Evolutionary conservation across 1,284 basidiomycete genomes (phyloP).

Genomic region (Rhodotorula sp.): DNA sequence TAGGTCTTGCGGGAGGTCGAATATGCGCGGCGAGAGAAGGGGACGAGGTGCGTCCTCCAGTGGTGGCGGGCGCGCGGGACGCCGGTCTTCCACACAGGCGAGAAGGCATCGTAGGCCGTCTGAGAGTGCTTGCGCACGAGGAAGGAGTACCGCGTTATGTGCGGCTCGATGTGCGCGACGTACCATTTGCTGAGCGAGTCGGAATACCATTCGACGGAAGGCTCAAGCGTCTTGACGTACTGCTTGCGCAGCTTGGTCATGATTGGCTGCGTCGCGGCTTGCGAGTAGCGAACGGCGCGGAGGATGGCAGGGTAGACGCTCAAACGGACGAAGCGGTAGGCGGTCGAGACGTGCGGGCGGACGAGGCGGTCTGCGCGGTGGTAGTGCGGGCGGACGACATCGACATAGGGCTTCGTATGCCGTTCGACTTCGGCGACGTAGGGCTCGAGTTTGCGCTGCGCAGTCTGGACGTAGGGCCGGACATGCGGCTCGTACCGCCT

Average conservation of each 20-base stretch:
- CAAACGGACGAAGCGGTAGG: neutral
- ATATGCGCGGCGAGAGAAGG: slow-evolving; percentile 26
- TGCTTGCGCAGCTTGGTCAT: slow-evolving; percentile 13
- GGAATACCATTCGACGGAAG: slow-evolving; percentile 38
- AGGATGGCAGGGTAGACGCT: neutral
- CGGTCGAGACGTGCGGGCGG: slow-evolving; percentile 10
- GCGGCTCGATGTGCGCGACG: slow-evolving; percentile 31
- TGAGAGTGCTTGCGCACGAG: neutral
- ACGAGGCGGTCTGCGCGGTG: slow-evolving; percentile 18
- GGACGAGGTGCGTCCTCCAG: slow-evolving; percentile 25
- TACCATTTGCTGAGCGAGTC: slow-evolving; percentile 28
- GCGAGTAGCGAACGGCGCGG: slow-evolving; percentile 18
- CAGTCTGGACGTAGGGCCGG: slow-evolving; percentile 29
- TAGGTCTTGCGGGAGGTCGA: slow-evolving; percentile 31
- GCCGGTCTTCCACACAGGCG: slow-evolving; percentile 22
- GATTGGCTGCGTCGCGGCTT: slow-evolving; percentile 22
- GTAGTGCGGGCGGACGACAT: slow-evolving; percentile 30
- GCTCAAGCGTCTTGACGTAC: slow-evolving; percentile 35
- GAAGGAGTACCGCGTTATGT: neutral
- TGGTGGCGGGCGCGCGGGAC: slow-evolving; percentile 36
- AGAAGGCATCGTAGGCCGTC: slow-evolving; percentile 6
- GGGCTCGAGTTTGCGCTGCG: slow-evolving; percentile 23
- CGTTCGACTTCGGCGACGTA: slow-evolving; percentile 21
- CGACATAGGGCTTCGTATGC: slow-evolving; percentile 21
- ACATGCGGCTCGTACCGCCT: slow-evolving; percentile 19